These are phyloP conservation scores for Rhododendron kiyosumense DNA, from an alignment of 148 eudicot genomes.

Conservation along the genomic window DNA sequence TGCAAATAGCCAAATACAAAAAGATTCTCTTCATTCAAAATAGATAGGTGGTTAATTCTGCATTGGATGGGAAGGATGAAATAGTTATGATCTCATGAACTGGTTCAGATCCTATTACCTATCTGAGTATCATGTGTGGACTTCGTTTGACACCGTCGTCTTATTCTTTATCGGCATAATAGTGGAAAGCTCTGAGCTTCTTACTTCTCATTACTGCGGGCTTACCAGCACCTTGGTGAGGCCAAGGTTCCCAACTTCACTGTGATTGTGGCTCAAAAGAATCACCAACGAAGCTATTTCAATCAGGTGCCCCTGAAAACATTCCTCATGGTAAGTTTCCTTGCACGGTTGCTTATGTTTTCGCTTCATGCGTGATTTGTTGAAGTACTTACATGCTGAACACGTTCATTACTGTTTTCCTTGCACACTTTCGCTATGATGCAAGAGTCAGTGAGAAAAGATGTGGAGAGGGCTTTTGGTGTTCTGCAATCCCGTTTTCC, in stretches of 20 bases:
- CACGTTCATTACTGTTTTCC: neutral
- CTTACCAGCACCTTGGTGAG: slow-evolving; percentile 67
- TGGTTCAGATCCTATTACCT: neutral
- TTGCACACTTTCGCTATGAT: too few relatives aligned
- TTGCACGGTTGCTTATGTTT: neutral
- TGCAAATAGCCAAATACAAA: too few relatives aligned
- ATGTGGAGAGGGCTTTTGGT: too few relatives aligned
- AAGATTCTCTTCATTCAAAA: neutral
- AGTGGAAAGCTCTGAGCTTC: neutral
- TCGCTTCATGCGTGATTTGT: neutral
- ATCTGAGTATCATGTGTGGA: neutral
- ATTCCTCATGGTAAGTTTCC: slow-evolving; percentile 71
- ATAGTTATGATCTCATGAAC: neutral
- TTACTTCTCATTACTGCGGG: slow-evolving; percentile 34
- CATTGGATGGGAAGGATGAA: neutral
- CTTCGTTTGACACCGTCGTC: neutral
- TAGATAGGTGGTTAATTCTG: neutral
- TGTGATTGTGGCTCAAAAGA: slow-evolving; percentile 88
- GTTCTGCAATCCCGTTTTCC: too few relatives aligned
- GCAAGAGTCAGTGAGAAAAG: too few relatives aligned
- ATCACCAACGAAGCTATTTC: slow-evolving; percentile 77
- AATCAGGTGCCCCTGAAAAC: slow-evolving; percentile 57
- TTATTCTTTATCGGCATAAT: neutral
- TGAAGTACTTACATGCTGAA: neutral
- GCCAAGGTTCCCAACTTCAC: slow-evolving; percentile 73